Evolutionary conservation across 2,329 filamentous ascomycete species (phyloP).

Genomic region (Colletotrichum sp.): DNA sequence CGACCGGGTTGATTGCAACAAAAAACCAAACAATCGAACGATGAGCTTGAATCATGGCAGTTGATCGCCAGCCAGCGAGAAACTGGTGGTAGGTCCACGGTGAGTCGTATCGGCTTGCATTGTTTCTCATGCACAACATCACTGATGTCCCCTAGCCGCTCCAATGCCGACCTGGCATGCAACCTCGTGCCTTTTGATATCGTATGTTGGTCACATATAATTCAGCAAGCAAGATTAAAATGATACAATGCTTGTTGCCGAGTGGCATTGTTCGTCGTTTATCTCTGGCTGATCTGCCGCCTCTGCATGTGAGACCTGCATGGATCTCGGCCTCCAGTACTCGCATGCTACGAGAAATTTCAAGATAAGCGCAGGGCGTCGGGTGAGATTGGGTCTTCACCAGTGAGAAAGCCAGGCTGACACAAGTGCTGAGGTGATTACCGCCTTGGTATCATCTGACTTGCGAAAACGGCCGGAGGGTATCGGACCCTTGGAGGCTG

Average conservation of each 20-base stretch:
- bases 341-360: not conserved
- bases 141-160: not conserved
- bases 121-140: not conserved
- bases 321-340: not conserved
- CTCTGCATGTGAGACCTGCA: not conserved
- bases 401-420: not conserved
- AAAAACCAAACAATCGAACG: not conserved
- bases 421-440: not conserved
- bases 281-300: not conserved
- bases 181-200: not conserved
- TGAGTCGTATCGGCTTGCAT: not conserved
- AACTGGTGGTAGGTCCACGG: not conserved
- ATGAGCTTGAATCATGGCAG: not conserved
- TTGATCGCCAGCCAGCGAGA: not conserved
- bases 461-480: not conserved
- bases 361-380: not conserved
- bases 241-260: not conserved
- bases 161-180: not conserved
- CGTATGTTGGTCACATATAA: not conserved
- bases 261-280: not conserved
- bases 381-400: not conserved
- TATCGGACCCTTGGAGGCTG: not conserved
- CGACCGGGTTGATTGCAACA: not conserved
- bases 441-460: not conserved
- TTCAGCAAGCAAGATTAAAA: not conserved